Percentiles rank a stretch among this genome's conserved stretches.
phyloP scores from a whole-genome alignment of 73 alveolate species.

The Tetrahymena borealis region DNA sequence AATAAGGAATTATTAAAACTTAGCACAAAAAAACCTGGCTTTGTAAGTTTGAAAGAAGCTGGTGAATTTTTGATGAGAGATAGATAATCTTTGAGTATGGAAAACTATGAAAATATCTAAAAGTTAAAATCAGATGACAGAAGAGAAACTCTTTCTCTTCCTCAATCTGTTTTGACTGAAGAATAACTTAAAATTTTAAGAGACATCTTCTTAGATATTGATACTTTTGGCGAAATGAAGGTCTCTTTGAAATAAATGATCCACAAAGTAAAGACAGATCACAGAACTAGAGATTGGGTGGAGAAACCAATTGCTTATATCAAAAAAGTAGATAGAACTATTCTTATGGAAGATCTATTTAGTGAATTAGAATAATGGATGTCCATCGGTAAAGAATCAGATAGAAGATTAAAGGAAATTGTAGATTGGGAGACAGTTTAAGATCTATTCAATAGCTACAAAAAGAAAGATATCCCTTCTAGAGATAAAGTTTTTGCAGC shows the following conservation, averaged over 20 bases:
- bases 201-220: not conserved
- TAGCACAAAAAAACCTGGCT: not conserved
- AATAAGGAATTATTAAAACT: not conserved
- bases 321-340: not conserved
- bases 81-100: not conserved
- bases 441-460: not conserved
- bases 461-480: not conserved
- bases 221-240: not conserved
- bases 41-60: not conserved
- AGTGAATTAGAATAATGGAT: not conserved
- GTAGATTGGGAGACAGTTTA: not conserved
- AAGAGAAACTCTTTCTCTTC: not conserved
- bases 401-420: not conserved
- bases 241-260: not conserved
- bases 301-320: not conserved
- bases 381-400: not conserved
- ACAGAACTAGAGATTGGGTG: not conserved
- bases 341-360: not conserved
- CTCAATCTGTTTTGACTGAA: not conserved
- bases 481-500: not conserved
- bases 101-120: not conserved
- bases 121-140: not conserved
- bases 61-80: not conserved
- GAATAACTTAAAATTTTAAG: not conserved
- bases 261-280: not conserved